Conservation (phyloP, 2,329 filamentous ascomycete genomes). For the Septoria petroselini region DNA sequence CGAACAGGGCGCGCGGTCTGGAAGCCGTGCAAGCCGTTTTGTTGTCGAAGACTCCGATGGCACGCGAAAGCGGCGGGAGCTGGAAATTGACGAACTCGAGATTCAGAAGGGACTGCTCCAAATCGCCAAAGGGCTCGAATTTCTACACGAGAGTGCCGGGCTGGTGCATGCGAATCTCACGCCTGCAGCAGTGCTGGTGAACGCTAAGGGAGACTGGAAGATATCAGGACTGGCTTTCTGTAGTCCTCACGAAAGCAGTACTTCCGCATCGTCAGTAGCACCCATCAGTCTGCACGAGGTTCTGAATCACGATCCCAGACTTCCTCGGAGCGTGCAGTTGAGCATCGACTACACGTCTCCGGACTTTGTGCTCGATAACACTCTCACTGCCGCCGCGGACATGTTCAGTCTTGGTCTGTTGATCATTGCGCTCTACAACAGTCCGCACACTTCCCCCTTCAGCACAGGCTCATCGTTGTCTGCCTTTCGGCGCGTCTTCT, state of each 20-base stretch:
- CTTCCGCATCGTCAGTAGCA: slow-evolving; percentile 63
- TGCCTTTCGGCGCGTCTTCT: slow-evolving; percentile 80
- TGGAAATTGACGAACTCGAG: slow-evolving; percentile 94
- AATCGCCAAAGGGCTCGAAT: slow-evolving; percentile 89
- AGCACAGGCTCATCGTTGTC: slow-evolving; percentile 77
- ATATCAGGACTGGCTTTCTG: slow-evolving; percentile 91
- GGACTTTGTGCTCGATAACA: slow-evolving; percentile 89
- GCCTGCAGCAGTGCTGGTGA: slow-evolving; percentile 88
- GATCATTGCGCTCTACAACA: slow-evolving; percentile 87
- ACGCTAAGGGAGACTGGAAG: slow-evolving; percentile 98
- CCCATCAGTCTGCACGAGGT: slow-evolving; percentile 80
- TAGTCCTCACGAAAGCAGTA: slow-evolving; percentile 72
- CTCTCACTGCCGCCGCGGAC: slow-evolving; percentile 78
- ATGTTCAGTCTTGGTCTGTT: slow-evolving; percentile 91
- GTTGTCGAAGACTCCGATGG: slow-evolving; percentile 77
- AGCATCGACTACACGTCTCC: slow-evolving; percentile 92
- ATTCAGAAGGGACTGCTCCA: slow-evolving; percentile 95
- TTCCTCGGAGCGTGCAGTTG: slow-evolving; percentile 80
- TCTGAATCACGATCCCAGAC: slow-evolving; percentile 76
- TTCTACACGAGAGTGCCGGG: slow-evolving; percentile 90
- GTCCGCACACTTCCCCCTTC: slow-evolving; percentile 83
- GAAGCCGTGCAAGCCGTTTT: slow-evolving; percentile 69
- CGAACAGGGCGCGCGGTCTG: slow-evolving; percentile 65
- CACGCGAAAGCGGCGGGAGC: slow-evolving; percentile 65
- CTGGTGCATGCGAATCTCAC: slow-evolving; percentile 93